Conservation (phyloP, 441 rosid species). For the Bruguiera hainesii region DNA sequence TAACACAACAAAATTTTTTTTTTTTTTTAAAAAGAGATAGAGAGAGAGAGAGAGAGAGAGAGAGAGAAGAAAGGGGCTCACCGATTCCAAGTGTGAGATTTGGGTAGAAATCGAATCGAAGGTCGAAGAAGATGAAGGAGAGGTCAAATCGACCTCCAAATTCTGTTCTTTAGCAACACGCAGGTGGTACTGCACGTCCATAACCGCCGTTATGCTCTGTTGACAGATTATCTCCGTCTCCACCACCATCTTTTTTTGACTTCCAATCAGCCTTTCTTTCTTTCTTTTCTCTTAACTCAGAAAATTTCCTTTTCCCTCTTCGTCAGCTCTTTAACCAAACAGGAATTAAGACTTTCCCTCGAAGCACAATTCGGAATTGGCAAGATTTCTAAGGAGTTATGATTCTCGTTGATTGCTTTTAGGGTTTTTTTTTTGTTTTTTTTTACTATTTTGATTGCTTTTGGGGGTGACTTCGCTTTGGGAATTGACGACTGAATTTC, state of each 20-base stretch:
- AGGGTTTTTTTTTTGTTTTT: no score
- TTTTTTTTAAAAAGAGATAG: background rate
- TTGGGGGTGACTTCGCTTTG: no score
- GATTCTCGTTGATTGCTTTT: no score
- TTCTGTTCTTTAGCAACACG: slow-evolving; percentile 37
- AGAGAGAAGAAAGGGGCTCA: slow-evolving; percentile 12
- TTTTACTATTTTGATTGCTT: no score
- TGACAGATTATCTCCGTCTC: slow-evolving; percentile 43
- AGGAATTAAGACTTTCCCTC: no score
- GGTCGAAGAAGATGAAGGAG: slow-evolving; percentile 18
- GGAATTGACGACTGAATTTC: no score
- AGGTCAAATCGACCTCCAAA: slow-evolving; percentile 36
- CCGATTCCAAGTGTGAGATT: slow-evolving; percentile 37
- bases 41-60: background rate
- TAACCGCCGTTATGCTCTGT: slow-evolving; percentile 25
- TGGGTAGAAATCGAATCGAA: slow-evolving; percentile 35
- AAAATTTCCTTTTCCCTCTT: no score
- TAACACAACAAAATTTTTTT: background rate
- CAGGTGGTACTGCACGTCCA: slow-evolving; percentile 52
- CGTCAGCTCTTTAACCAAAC: no score
- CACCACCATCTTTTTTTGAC: slow-evolving; percentile 30
- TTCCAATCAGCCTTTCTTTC: no score
- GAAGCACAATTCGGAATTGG: no score
- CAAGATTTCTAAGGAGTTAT: no score
- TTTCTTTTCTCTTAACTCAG: no score